Base-by-base conservation (phyloP, 192 early-diverging fungal genomes). In the Backusella tuberculispora region DNA sequence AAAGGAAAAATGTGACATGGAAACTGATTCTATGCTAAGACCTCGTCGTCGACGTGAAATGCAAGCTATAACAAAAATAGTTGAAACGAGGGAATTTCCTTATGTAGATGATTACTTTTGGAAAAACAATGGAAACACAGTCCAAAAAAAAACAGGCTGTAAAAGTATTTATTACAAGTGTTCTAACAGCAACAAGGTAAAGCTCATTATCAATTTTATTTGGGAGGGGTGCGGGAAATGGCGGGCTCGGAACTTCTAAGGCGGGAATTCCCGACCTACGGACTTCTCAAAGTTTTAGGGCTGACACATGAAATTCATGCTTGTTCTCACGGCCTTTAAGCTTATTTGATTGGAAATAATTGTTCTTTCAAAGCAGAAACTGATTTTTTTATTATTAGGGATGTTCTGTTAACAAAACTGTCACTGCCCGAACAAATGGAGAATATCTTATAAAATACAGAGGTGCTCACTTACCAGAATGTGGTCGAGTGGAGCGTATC, bases 141-240 rank as follows among this genome's bases (percentile, higher is more conserved):
- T 80, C 1, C 84, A 87, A 48, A 84, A 82, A 68, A 89, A 89
- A 76, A 87, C 86, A 24, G 85, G 85, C 26, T 84, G 83, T 26
- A 86, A 86, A 75, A 89, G 87, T 67, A 81, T 89, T 53, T 89
- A 89, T 71, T 89, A 85, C 76, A 89, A 89, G 69, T 89, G 87
- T 47, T 85, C 84, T 7, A 89, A 87, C 69, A 89, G 87, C 47
- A 85, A 82, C 37, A 81, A 79, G 66, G 87, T 84, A 72, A 60
- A 60, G 53, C 53, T 60, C 53, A 60, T 26, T 60, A 60, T 24
- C 19, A 56, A 77, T 79, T 64, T 41, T 53, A 8, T 38, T 40
- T 64, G 7, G n/a, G 13, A 41, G 38, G 15, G 68, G 75, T 69
- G 46, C 69, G 76, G 76, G 71, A 77, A 47, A 40, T 60, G 69